A percentile compares a stretch with the other conserved stretches of the same genome.
These are phyloP conservation scores for Casuarina cunninghamiana DNA, from an alignment of 306 rosid genomes.

Conservation along the genomic window DNA sequence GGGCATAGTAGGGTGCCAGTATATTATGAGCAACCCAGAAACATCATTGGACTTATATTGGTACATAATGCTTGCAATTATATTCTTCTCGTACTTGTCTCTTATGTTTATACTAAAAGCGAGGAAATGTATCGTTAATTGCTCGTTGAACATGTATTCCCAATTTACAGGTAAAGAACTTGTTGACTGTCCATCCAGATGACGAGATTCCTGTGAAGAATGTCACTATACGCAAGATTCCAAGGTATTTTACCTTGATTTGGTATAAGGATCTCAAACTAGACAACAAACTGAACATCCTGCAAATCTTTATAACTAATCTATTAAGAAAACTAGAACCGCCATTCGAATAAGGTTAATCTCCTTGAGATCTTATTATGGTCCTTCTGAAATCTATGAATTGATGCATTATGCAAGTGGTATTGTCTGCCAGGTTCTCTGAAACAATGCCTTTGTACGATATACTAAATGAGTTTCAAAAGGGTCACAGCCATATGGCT, in stretches of 20 bases:
- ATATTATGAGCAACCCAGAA: constrained; percentile 80
- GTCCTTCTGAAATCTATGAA: too few species aligned
- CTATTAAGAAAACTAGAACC: too few species aligned
- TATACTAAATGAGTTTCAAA: constrained; percentile 91
- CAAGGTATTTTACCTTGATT: constrained; percentile 48
- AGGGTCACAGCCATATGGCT: constrained; percentile 99
- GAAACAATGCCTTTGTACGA: constrained; percentile 83
- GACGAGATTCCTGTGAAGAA: constrained; percentile 75
- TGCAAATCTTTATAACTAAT: too few species aligned
- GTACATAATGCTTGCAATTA: constrained; percentile 29
- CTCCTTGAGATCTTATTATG: too few species aligned
- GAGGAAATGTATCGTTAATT: not conserved
- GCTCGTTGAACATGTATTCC: not conserved
- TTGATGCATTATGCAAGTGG: too few species aligned
- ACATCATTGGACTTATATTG: constrained; percentile 86
- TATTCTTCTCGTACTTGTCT: too few species aligned
- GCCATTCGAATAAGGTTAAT: too few species aligned
- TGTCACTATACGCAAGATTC: constrained; percentile 88
- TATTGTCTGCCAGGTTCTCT: constrained; percentile 49
- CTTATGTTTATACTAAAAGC: not conserved
- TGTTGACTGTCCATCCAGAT: constrained; percentile 71
- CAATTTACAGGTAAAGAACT: constrained; percentile 70
- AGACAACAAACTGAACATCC: too few species aligned
- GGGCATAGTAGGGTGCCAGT: constrained; percentile 99
- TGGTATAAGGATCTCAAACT: not conserved